These are phyloP conservation scores for Volvox reticuliferus DNA, from an alignment of 139 green algal genomes.

Conservation along the genomic window DNA sequence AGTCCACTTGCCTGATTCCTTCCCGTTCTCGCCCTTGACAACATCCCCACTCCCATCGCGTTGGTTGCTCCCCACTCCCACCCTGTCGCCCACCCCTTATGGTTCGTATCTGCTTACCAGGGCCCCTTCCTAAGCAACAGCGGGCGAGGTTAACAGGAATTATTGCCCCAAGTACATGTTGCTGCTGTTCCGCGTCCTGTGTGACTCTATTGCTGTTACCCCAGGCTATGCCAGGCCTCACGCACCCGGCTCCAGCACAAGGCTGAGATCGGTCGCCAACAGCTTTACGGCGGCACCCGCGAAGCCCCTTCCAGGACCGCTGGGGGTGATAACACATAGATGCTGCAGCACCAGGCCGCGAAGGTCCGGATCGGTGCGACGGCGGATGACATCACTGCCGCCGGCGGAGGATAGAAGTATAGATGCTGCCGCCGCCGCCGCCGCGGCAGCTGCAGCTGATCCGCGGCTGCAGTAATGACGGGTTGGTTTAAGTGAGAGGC, in stretches of 20 bases:
- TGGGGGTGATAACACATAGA: conserved; percentile 9
- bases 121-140: too few relatives aligned
- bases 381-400: conserved; percentile 12
- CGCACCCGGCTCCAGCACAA: conserved; percentile 38
- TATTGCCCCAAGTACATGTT: too few relatives aligned
- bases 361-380: not conserved
- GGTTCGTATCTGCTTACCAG: too few relatives aligned
- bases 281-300: not conserved
- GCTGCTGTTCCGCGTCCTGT: too few relatives aligned
- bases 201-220: too few relatives aligned
- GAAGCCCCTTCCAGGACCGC: not conserved
- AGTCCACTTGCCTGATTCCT: too few relatives aligned
- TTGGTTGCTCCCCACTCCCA: too few relatives aligned
- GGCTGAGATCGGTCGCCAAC: conserved; percentile 5
- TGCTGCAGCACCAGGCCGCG: conserved; percentile 28
- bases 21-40: too few relatives aligned
- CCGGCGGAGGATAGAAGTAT: conserved; percentile 12
- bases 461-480: not conserved
- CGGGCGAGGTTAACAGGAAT: too few relatives aligned
- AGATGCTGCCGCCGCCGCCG: not conserved
- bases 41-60: too few relatives aligned
- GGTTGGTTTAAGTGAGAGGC: too few relatives aligned
- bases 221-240: not conserved
- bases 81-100: too few relatives aligned
- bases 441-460: not conserved